A percentile compares a stretch with the other conserved stretches of the same genome.
These are phyloP conservation scores for Starmera pachycereana DNA, from an alignment of 805 yeast species.

Conservation along the genomic window DNA sequence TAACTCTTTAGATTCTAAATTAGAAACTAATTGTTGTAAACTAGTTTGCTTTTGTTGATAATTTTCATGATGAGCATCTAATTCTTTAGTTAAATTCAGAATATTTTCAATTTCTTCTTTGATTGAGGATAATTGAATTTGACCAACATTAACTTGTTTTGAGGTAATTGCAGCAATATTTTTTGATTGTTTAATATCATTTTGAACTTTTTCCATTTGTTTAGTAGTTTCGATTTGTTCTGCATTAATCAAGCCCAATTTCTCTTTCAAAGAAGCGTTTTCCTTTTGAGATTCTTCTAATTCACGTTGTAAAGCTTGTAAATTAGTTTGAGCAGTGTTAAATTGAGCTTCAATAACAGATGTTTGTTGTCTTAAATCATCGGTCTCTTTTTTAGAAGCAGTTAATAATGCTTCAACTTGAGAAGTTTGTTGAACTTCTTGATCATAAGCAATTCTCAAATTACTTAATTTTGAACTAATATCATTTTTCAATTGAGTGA, in stretches of 20 bases:
- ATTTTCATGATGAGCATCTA: conserved; percentile 28
- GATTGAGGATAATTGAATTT: conserved; percentile 36
- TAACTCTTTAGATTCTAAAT: conserved; percentile 27
- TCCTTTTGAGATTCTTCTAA: conserved; percentile 61
- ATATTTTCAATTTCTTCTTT: conserved; percentile 29
- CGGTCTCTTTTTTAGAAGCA: conserved; percentile 57
- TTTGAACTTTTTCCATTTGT: conserved; percentile 40
- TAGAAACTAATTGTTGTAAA: conserved; percentile 18
- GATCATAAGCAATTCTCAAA: conserved; percentile 62
- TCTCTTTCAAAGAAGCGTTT: conserved; percentile 57
- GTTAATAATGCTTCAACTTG: conserved; percentile 55
- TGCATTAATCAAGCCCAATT: conserved; percentile 54
- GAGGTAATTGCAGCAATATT: conserved; percentile 56
- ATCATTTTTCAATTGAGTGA: conserved; percentile 55
- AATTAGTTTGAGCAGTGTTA: conserved; percentile 57
- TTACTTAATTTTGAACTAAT: conserved; percentile 62
- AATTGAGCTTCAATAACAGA: conserved; percentile 70
- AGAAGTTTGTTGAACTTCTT: conserved; percentile 66
- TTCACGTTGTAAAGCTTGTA: conserved; percentile 47
- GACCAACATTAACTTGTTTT: conserved; percentile 60
- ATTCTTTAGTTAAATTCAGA: conserved; percentile 22
- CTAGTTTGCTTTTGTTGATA: conserved; percentile 26
- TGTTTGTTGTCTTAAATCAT: conserved; percentile 58
- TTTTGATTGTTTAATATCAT: conserved; percentile 49
- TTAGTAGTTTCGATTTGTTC: conserved; percentile 50